Base-by-base conservation (phyloP, 2,329 filamentous ascomycete genomes). In the Ceratocystis destructans region DNA sequence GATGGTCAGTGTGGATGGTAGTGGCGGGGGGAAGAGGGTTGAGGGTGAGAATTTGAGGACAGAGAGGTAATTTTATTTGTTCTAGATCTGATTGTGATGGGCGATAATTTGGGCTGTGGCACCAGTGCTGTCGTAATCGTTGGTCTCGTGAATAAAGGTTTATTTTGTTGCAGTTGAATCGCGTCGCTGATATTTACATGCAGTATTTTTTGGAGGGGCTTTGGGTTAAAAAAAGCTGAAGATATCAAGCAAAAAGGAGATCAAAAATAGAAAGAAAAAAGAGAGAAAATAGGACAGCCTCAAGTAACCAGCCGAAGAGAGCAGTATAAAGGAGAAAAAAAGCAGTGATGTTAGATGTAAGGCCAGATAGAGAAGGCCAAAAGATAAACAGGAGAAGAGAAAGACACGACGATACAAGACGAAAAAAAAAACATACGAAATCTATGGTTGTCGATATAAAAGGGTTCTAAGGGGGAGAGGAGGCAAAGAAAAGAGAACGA, bases 61-160 rank as follows among this genome's bases (percentile, higher is more conserved):
- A 15, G 37, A 41, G 10, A 41, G 37, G 37, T 41, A 41, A 41
- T 4, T 41, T 41, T 41, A 41, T 15, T 41, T 15, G 37, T 41
- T 41, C 37, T 41, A 41, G 37, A 41, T 41, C 37, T 41, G 37
- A 41, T 41, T 41, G 15, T 41, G 37, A 41, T 41, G 37, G 37
- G 37, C 37, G 37, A 57, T 31, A 7, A 7, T 50, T 25, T 7
- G 15, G 41, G 44, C 8, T 63, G 12, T 50, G n/a, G 61, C 15
- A 22, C 12, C 41, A 12, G 20, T 46, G 41, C n/a, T 45, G 41
- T 62, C 41, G 61, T 62, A 15, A 41, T 63, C 61, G 61, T 63
- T 28, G 61, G 61, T 63, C 61, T 63, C 61, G 61, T 65, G 31
- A 65, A 28, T 20, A 33, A 59, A 50, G 59, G 6, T 20, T 55